phyloP scores from a whole-genome alignment of 768 basidiomycete species.

The Pleurotus tuber-regium region DNA sequence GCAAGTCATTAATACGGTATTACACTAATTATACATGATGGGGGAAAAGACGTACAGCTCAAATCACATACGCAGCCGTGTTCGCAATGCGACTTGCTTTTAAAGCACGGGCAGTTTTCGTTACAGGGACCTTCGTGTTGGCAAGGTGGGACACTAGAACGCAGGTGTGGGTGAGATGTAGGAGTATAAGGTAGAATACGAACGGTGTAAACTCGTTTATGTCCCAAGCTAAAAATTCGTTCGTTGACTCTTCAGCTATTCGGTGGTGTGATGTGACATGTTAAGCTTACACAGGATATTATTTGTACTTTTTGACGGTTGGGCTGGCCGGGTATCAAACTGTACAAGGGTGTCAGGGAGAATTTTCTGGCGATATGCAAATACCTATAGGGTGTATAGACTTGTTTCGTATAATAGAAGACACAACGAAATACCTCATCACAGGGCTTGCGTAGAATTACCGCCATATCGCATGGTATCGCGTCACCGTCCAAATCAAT shows the following conservation, averaged over 20 bases:
- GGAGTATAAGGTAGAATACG: no score
- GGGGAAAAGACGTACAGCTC: no score
- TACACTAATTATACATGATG: no score
- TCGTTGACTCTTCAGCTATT: no score
- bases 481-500: conserved; percentile 43
- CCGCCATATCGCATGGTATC: conserved; percentile 52
- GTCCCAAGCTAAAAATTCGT: no score
- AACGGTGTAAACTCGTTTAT: no score
- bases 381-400: background rate
- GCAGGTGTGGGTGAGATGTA: background rate
- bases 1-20: no score
- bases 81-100: conserved; percentile 51
- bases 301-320: no score
- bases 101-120: conserved; percentile 47
- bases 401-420: background rate
- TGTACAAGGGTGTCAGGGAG: no score
- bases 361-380: conserved; percentile 1
- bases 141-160: conserved; percentile 48
- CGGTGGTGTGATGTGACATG: no score
- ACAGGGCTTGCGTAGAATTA: conserved; percentile 57
- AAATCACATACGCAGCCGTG: conserved; percentile 57
- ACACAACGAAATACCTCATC: conserved; percentile 40
- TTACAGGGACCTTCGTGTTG: conserved; percentile 56
- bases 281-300: no score
- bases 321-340: no score